Conservation (phyloP, 106 monocot genomes). For the Acanthochlamys bracteata region DNA sequence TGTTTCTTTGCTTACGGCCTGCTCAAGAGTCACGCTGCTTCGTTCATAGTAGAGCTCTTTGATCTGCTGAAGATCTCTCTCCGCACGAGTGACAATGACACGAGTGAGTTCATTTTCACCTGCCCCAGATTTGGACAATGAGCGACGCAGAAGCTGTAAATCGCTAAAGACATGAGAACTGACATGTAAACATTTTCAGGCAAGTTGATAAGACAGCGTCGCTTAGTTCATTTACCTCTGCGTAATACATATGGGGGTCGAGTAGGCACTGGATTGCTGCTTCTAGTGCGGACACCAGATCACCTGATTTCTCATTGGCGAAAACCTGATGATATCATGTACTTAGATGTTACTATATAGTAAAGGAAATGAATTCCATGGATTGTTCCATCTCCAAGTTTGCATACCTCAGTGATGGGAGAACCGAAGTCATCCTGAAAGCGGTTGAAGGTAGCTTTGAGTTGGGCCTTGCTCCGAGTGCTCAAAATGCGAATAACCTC, state of each 20-base stretch:
- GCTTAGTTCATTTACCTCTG: slow-evolving; percentile 38
- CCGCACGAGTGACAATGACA: slow-evolving; percentile 56
- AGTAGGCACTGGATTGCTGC: slow-evolving; percentile 46
- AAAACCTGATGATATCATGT: slow-evolving; percentile 24
- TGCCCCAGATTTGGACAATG: slow-evolving; percentile 10
- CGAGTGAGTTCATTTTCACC: slow-evolving; percentile 55
- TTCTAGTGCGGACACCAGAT: slow-evolving; percentile 42
- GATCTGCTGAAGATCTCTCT: slow-evolving; percentile 66
- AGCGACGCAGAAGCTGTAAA: slow-evolving; percentile 46
- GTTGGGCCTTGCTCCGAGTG: slow-evolving; percentile 93
- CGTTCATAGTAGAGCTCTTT: slow-evolving; percentile 49
- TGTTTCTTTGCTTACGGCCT: slow-evolving; percentile 36
- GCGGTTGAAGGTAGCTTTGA: slow-evolving; percentile 69
- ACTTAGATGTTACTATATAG: not conserved
- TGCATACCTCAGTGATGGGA: slow-evolving; percentile 56
- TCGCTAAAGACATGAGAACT: not conserved
- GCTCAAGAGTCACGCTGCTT: slow-evolving; percentile 29
- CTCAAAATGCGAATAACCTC: slow-evolving; percentile 67
- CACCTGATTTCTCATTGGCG: slow-evolving; percentile 21
- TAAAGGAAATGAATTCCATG: not conserved
- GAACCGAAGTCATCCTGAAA: slow-evolving; percentile 62
- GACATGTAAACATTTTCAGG: not conserved
- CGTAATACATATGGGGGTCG: slow-evolving; percentile 59
- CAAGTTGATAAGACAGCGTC: not conserved
- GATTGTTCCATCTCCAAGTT: not conserved